phyloP scores from a whole-genome alignment of 306 rosid species.

The Mimosa bimucronata region DNA sequence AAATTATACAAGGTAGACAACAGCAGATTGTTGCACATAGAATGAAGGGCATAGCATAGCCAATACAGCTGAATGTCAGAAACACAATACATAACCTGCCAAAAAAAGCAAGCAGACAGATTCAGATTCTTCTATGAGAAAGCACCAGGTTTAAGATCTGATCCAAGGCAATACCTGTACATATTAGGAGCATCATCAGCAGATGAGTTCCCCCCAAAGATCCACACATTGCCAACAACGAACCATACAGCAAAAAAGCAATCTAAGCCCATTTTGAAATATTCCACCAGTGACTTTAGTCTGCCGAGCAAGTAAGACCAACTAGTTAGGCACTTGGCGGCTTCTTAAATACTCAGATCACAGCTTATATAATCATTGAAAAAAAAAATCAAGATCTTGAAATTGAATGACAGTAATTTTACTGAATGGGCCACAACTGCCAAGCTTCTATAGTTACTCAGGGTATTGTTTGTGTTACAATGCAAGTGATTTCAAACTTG shows the following conservation, averaged over 20 bases:
- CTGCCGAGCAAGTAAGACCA: slow-evolving; percentile 51
- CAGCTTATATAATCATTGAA: slow-evolving; percentile 27
- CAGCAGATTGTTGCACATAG: slow-evolving; percentile 98
- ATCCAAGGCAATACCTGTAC: slow-evolving; percentile 71
- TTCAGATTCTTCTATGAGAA: slow-evolving; percentile 30
- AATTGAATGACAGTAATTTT: background rate
- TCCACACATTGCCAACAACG: slow-evolving; percentile 98
- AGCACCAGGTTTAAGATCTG: slow-evolving; percentile 24
- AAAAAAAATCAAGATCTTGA: background rate
- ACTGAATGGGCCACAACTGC: slow-evolving; percentile 9
- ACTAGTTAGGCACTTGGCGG: slow-evolving; percentile 39
- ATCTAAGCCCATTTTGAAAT: slow-evolving; percentile 90
- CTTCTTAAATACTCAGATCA: slow-evolving; percentile 28
- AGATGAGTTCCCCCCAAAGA: slow-evolving; percentile 91
- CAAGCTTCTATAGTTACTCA: background rate
- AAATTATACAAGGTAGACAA: slow-evolving; percentile 95
- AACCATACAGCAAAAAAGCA: slow-evolving; percentile 99
- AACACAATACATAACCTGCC: slow-evolving; percentile 95
- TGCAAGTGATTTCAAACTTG: background rate
- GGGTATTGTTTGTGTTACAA: too few relatives aligned
- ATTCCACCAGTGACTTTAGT: slow-evolving; percentile 76
- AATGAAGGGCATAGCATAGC: slow-evolving; percentile 99
- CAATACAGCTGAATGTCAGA: slow-evolving; percentile 92
- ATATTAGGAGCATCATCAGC: slow-evolving; percentile 78
- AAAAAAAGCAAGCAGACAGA: slow-evolving; percentile 38